Base-by-base conservation (phyloP, 2,329 filamentous ascomycete species). In the Ceratocystis destructans region DNA sequence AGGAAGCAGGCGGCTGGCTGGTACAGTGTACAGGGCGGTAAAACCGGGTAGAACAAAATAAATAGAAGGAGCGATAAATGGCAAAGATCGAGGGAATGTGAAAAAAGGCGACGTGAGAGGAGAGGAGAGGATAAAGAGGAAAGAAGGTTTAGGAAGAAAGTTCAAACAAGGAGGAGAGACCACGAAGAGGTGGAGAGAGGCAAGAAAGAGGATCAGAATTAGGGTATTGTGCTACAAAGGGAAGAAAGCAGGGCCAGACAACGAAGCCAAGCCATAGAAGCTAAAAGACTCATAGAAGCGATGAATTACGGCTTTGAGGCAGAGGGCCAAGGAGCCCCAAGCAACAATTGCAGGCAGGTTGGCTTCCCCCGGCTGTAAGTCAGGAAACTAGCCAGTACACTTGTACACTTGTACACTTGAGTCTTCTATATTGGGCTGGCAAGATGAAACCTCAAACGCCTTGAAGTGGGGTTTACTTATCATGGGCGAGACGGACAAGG, bases 131-230 rank as follows among this genome's bases (percentile, higher is more conserved):
- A 64, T 10, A 28, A n/a, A 55, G 22, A 64, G 33, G n/a, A 59
- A 44, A 45, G 22, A 22, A 63, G 46, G 25, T 28, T 50, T 15
- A 62, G 33, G 41, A n/a, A 37, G 25, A 63, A 63, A 61, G 50
- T 57, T 25, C n/a, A 45, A 66, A n/a, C 37, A 62, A 66, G 33
- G 55, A 50, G 41, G 62, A 66, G 59, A 41, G 48, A 59, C 37
- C 28, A 46, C 25, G 22, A 50, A 64, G 44, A 53, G 62, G 28
- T 28, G 62, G 41, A 62, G 45, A 62, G 41, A 46, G 33, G 20
- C n/a, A 61, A 59, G 28, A 61, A 37, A 33, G 33, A 28, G n/a
- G 33, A 61, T 28, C n/a, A 4, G 57, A 20, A 61, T 12, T 33
- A 33, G 44, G 41, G 59, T 44, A 25, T 25, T 28, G 48, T 53